phyloP scores from a whole-genome alignment of 306 rosid genomes.

The Gastrolobium bilobum region DNA sequence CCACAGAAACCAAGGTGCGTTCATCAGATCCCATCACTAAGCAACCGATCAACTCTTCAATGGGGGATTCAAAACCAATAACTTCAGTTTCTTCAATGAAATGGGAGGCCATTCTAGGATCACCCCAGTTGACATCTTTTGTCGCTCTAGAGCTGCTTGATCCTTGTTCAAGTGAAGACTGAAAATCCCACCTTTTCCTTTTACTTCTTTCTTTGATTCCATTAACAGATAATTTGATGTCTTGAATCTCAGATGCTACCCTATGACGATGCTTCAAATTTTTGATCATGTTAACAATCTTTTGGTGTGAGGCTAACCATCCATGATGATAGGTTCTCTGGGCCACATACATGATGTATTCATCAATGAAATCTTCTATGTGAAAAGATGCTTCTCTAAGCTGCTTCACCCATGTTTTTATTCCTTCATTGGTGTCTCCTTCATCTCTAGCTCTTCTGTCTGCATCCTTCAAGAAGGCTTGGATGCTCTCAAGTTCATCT shows the following conservation, averaged over 20 bases:
- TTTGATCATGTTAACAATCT: neutral
- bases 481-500: slow-evolving; percentile 46
- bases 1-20: neutral
- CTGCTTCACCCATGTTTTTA: slow-evolving; percentile 44
- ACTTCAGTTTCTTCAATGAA: slow-evolving; percentile 17
- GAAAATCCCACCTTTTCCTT: neutral
- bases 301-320: neutral
- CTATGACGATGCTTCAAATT: neutral
- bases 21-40: neutral
- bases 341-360: neutral
- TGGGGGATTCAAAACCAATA: neutral
- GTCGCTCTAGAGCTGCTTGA: neutral
- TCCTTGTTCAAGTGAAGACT: neutral
- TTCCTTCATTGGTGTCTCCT: neutral
- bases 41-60: neutral
- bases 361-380: slow-evolving; percentile 31
- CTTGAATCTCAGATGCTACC: slow-evolving; percentile 14
- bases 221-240: neutral
- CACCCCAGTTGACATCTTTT: neutral
- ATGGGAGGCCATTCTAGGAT: neutral
- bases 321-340: neutral
- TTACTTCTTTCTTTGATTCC: slow-evolving; percentile 30
- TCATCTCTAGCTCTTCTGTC: slow-evolving; percentile 41
- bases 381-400: slow-evolving; percentile 36
- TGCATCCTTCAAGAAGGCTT: slow-evolving; percentile 41